These are phyloP conservation scores for Dipodascus geniculatus DNA, from an alignment of 805 yeast species.

Conservation along the genomic window DNA sequence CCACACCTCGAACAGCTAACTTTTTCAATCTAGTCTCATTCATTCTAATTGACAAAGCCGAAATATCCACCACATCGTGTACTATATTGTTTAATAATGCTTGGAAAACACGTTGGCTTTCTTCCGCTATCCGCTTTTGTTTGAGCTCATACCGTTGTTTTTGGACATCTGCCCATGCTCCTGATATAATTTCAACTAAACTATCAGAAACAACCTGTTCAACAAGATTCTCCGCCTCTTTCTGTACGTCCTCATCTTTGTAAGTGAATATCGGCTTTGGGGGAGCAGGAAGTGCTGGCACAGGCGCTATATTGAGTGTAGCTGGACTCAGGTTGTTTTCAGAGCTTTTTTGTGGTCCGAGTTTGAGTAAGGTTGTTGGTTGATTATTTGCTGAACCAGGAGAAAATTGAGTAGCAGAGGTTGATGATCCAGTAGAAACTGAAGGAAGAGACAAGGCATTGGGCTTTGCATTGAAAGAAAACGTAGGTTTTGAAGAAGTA, in stretches of 20 bases:
- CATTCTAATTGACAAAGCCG: slow-evolving; percentile 30
- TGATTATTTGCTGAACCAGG: neutral
- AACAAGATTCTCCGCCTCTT: slow-evolving; percentile 9
- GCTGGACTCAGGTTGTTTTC: no score
- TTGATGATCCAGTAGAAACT: neutral
- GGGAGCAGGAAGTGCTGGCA: neutral
- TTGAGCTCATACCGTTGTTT: slow-evolving; percentile 18
- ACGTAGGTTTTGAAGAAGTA: neutral
- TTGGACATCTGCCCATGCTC: slow-evolving; percentile 16
- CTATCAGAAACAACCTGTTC: slow-evolving; percentile 6
- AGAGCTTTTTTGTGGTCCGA: no score
- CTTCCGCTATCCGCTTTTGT: slow-evolving; percentile 34
- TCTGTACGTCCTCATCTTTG: slow-evolving; percentile 13
- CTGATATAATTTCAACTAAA: slow-evolving; percentile 2
- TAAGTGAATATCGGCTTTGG: slow-evolving; percentile 15
- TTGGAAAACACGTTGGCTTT: slow-evolving; percentile 40
- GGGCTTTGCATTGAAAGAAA: neutral
- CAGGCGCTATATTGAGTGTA: no score
- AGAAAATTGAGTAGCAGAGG: no score
- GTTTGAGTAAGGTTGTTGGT: no score
- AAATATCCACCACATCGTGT: slow-evolving; percentile 29
- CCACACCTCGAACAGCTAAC: slow-evolving; percentile 25
- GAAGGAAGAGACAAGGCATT: neutral
- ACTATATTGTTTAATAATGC: slow-evolving; percentile 40
- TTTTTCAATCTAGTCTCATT: slow-evolving; percentile 26